phyloP scores from a whole-genome alignment of 208 protist genomes.

The Trypanosoma boissoni region DNA sequence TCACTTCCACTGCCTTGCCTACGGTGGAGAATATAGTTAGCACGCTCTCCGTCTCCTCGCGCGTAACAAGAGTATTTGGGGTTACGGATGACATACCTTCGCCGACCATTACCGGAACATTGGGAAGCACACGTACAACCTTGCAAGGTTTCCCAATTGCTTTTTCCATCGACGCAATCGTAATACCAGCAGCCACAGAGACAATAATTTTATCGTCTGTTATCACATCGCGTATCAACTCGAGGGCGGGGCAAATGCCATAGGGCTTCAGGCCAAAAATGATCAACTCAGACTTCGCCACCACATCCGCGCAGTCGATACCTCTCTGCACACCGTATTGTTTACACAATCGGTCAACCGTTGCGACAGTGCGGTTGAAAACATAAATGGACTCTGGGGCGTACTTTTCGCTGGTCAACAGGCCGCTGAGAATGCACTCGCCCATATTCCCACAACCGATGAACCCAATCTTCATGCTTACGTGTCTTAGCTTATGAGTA shows the following conservation, averaged over 20 bases:
- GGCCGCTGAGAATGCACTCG: conserved; percentile 79
- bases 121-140: conserved; percentile 96
- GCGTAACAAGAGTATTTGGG: conserved; percentile 34
- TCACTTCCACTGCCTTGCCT: conserved; percentile 60
- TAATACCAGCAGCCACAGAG: conserved; percentile 92
- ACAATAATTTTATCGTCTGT: conserved; percentile 75
- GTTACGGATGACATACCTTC: conserved; percentile 69
- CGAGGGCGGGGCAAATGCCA: conserved; percentile 57
- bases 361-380: conserved; percentile 54
- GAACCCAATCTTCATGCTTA: conserved; percentile 74
- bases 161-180: conserved; percentile 64
- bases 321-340: conserved; percentile 49
- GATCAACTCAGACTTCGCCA: conserved; percentile 68
- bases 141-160: conserved; percentile 40
- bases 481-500: neutral
- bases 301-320: conserved; percentile 44
- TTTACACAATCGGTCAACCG: conserved; percentile 39
- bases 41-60: conserved; percentile 39
- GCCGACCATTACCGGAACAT: conserved; percentile 85
- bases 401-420: conserved; percentile 37
- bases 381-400: conserved; percentile 56
- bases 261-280: conserved; percentile 94
- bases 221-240: conserved; percentile 36
- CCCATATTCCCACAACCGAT: conserved; percentile 95
- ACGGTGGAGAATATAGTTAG: conserved; percentile 65